Evolutionary conservation across 1,139 yeast genomes (phyloP).

Genomic region (Magnusiomyces ingens): DNA sequence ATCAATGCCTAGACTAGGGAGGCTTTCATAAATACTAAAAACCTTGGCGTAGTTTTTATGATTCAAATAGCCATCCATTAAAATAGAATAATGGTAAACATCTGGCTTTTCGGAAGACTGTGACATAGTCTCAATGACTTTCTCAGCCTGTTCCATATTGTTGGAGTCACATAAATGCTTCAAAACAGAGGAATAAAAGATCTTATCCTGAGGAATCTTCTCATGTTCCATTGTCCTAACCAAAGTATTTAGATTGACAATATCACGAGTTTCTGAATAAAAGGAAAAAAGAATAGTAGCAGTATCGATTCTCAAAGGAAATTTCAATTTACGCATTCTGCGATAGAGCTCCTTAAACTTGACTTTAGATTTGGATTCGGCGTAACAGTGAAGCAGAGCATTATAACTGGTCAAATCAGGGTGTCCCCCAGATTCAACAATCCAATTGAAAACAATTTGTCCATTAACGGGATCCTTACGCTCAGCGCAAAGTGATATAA

Average conservation of each 20-base stretch:
- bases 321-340: slow-evolving; percentile 18
- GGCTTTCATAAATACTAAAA: slow-evolving; percentile 19
- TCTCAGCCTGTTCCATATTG: slow-evolving; percentile 19
- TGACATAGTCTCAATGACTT: slow-evolving; percentile 20
- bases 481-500: slow-evolving; percentile 29
- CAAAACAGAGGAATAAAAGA: slow-evolving; percentile 26
- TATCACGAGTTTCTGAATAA: slow-evolving; percentile 9
- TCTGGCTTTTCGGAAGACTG: slow-evolving; percentile 15
- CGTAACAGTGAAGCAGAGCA: slow-evolving; percentile 24
- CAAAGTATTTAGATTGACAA: slow-evolving; percentile 6
- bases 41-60: slow-evolving; percentile 14
- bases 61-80: slow-evolving; percentile 22
- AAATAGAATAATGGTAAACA: slow-evolving; percentile 26
- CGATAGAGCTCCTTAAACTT: slow-evolving; percentile 21
- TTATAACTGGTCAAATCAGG: slow-evolving; percentile 28
- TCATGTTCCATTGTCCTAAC: too few species aligned
- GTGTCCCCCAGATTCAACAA: slow-evolving; percentile 17
- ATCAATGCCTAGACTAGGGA: slow-evolving; percentile 17
- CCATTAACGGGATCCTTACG: slow-evolving; percentile 29
- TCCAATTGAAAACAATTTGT: slow-evolving; percentile 27
- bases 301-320: slow-evolving; percentile 22
- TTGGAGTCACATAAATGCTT: slow-evolving; percentile 18
- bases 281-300: slow-evolving; percentile 23
- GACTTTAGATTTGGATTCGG: slow-evolving; percentile 18
- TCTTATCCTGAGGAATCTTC: slow-evolving; percentile 21